Base-by-base conservation (phyloP, 129 eudicot genomes). In the Chrysanthemum makinoi region DNA sequence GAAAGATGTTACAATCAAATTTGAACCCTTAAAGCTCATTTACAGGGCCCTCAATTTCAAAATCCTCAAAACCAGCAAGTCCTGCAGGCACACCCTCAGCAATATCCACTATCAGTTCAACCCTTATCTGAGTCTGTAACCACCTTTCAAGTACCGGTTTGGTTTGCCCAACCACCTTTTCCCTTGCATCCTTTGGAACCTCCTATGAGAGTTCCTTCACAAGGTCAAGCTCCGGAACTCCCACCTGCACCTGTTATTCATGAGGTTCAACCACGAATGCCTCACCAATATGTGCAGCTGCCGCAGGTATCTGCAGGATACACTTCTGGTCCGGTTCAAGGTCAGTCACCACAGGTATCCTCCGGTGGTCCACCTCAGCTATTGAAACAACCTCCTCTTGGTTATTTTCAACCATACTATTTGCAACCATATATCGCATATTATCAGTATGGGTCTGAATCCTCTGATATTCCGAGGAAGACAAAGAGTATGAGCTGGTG, bases 281-380 rank as follows among this genome's bases (percentile, higher is more conserved):
- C 84, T 62, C 89, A 83, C 67, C 96, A 81, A 35, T 86, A 83
- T 53, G 72, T 72, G 58, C 98, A 87, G 55, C 95, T 74, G 28
- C 74, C 89, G 28, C 96, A 84, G 66, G 57, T 83, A n/a, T 82
- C 76, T 74, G 69, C 79, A 44, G 84, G 79, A 24, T 89, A 84
- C 65, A 28, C 73, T 10, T 66, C 77, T 50, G 80, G 81, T 63
- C 81, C 81, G 39, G 77, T 48, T 68, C 53, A 71, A 35, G 86
- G 81, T 74, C 96, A 79, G 83, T 85, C 74, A 46, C 44, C 81
- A 64, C 96, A 88, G 76, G 60, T 73, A 59, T 85, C 78, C 20
- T 79, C 95, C 10, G 87, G 81, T 53, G 89, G 24, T 22, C 24
- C 24, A 22, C 24, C 24, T 22, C 24, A 22, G 24, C 24, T 22